Evolutionary conservation across 1,139 yeast species (phyloP), one percentile per base, ranked within the genome.

Genomic region (Blastobotrys ciferrii): DNA sequence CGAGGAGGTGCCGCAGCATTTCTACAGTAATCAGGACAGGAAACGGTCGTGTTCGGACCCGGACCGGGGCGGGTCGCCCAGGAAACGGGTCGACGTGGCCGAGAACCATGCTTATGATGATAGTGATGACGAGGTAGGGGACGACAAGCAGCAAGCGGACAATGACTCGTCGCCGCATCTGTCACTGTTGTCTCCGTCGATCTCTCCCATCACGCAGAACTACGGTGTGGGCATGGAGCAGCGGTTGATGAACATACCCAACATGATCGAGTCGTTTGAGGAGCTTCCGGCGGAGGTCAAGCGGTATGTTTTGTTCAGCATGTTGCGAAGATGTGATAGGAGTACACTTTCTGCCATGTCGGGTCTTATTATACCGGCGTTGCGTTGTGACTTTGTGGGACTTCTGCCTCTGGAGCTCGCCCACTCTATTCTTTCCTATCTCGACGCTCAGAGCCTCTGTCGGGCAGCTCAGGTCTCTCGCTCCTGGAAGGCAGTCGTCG

Each of bases 361-460:
- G 33, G 77, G 80, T 17, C 62, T 80, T 9, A 74, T 92, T 17
- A 76, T 78, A 44, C 72, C 74, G 32, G 77, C 84, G 15, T 75
- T 92, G 60, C 78, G 80, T 57, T 77, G 94, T 57, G 98, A 92
- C 62, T 69, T 92, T 40, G 66, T 92, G 12, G 67, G 81, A 18
- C 72, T 77, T 48, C 68, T 92, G 20, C 98, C 99, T 0, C 63
- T 79, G 2, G 98, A 92, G 63, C 73, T 92, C n/a, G 69, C 89
- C 1, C 72, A 78, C 58, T 77, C 81, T 46, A 80, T 92, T n/a
- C 71, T 94, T 47, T 70, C 78, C 1, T 76, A 78, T 51, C 71
- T 92, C 46, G 94, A 87, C 60, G 77, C 78, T 56, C 65, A 71
- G 47, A 80, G 94, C 2, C 72, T 92, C 37, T 72, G 82, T 42